Base-by-base conservation (phyloP, 1,284 basidiomycete species). In the Athelia sp. region DNA sequence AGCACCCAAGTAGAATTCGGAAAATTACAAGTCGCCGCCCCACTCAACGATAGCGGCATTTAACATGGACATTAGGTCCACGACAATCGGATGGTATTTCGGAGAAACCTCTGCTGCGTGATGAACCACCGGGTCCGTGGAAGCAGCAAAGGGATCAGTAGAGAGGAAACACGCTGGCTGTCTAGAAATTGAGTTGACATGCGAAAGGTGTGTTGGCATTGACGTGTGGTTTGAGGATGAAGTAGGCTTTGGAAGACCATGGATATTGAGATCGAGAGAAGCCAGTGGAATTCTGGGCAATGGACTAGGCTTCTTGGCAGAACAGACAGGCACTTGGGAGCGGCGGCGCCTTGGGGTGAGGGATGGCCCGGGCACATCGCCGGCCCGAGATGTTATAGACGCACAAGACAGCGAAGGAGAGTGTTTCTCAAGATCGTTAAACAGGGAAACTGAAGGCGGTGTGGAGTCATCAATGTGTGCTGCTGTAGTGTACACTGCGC, bases 221-320 rank as follows among this genome's bases (percentile, higher is more conserved):
- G 36, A n/a, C 9, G 36, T 21, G 19, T 40, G 36, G n/a, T 40
- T n/a, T n/a, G 19, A 17, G 15, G 15, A n/a, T 40, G 36, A 40
- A 40, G 36, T 9, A 40, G 6, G 19, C n/a, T 40, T n/a, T 8
- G n/a, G n/a, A 17, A 8, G 6, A 6, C n/a, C n/a, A 9, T 40
- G 15, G n/a, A 40, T 40, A 40, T 40, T 40, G 36, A 40, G 36
- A n/a, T 40, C 36, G 6, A 40, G n/a, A n/a, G 36, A 40, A n/a
- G 19, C 36, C 36, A 40, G n/a, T 6, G 36, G 36, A n/a, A n/a
- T 21, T 40, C 36, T 40, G 6, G 4, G 6, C 19, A 6, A 8
- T 4, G 36, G 6, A 40, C 9, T 21, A n/a, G 6, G 26, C 26
- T 29, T 29, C 26, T 29, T 29, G 26, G 13, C 13, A 29, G 26